A percentile compares a stretch with the other conserved stretches of the same genome.
These are phyloP conservation scores for Cryptococcus amylolentus DNA, from an alignment of 1,284 basidiomycete genomes.

Conservation along the genomic window DNA sequence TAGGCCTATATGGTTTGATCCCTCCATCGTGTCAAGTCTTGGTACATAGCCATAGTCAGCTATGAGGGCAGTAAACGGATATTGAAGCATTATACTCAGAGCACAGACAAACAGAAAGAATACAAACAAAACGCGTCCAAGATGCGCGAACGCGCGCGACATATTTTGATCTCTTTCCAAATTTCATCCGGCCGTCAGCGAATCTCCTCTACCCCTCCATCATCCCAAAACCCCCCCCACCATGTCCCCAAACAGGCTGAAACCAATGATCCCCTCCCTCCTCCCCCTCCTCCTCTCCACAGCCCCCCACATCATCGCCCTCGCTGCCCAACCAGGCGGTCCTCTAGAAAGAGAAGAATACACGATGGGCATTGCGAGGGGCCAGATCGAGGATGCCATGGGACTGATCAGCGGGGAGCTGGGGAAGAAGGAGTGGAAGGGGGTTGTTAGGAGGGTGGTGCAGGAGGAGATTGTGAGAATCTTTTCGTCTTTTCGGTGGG, in stretches of 20 bases:
- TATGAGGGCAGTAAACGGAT: no score
- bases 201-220: no score
- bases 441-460: conserved; percentile 46
- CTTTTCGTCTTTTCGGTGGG: background rate
- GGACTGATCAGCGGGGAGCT: conserved; percentile 22
- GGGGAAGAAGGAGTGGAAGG: conserved; percentile 30
- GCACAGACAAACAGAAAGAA: no score
- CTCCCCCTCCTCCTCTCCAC: conserved; percentile 11
- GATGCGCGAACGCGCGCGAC: no score
- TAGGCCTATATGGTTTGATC: no score
- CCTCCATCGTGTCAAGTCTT: no score
- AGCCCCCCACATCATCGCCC: conserved; percentile 13
- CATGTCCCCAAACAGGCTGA: background rate
- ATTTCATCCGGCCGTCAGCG: no score
- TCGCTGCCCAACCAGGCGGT: conserved; percentile 25
- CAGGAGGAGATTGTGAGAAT: conserved; percentile 39
- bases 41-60: no score
- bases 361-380: conserved; percentile 31
- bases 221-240: background rate
- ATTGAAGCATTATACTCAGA: no score
- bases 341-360: conserved; percentile 28
- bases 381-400: conserved; percentile 19
- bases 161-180: no score
- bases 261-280: conserved; percentile 17
- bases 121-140: no score